Percentiles rank a stretch among this genome's conserved stretches.
Evolutionary conservation across 805 yeast species (phyloP).

Genomic region (Lipomyces yamadae): DNA sequence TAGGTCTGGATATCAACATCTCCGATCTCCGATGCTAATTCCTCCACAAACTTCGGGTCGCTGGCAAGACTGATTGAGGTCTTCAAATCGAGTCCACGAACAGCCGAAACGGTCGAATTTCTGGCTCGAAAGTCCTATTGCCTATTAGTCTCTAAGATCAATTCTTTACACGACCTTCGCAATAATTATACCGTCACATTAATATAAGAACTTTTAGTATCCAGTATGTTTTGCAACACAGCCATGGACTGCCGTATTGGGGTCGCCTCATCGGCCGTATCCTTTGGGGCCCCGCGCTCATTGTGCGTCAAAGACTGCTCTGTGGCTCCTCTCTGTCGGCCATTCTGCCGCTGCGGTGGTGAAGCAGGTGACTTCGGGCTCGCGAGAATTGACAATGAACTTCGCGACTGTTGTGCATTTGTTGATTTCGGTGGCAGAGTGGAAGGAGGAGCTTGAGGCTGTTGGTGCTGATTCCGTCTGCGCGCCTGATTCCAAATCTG

Average conservation of each 20-base stretch:
- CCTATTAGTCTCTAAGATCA: background rate
- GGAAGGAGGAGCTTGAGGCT: background rate
- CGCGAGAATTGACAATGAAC: background rate
- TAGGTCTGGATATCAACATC: constrained; percentile 11
- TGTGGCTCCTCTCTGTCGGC: background rate
- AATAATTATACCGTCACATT: constrained; percentile 6
- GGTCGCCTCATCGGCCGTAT: background rate
- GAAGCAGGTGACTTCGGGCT: background rate
- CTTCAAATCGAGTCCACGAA: constrained; percentile 5
- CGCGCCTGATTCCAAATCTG: constrained; percentile 36
- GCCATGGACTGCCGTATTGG: background rate
- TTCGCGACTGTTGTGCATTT: background rate
- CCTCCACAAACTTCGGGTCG: constrained; percentile 9
- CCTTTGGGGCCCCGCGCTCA: background rate
- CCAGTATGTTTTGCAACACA: constrained; percentile 18
- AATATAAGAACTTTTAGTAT: constrained; percentile 22
- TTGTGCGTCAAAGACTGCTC: background rate
- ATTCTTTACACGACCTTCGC: background rate
- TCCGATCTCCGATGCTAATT: constrained; percentile 6
- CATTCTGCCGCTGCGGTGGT: constrained; percentile 4
- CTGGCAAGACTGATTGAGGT: constrained; percentile 9
- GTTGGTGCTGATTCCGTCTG: constrained; percentile 4
- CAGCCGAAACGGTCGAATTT: background rate
- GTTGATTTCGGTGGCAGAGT: constrained; percentile 5
- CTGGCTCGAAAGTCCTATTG: background rate